Conservation (phyloP, 441 rosid genomes). For the Jatropha podagrica region DNA sequence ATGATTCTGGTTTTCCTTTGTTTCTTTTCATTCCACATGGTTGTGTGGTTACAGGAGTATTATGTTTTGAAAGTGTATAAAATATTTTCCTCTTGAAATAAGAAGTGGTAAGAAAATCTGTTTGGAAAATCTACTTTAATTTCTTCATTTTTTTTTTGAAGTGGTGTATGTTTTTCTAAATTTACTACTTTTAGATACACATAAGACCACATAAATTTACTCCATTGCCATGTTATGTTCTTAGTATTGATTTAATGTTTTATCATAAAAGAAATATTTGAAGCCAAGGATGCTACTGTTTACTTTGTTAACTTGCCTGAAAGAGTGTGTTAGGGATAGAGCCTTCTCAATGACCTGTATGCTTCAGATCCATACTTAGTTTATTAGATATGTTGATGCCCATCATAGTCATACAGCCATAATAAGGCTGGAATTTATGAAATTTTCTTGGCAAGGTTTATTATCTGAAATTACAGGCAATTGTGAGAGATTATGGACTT, state of each 20-base stretch:
- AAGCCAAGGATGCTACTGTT: neutral
- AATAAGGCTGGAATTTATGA: neutral
- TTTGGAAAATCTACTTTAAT: neutral
- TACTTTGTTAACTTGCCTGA: neutral
- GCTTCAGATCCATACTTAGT: neutral
- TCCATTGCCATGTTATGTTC: neutral
- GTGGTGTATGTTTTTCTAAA: constrained; percentile 1
- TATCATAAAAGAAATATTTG: neutral
- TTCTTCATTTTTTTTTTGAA: neutral
- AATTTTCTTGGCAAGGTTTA: neutral
- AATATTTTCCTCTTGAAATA: neutral
- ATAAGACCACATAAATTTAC: too few relatives aligned
- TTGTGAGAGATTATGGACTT: neutral
- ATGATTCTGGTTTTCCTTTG: neutral
- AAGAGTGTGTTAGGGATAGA: neutral
- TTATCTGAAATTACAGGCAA: neutral
- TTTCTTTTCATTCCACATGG: neutral
- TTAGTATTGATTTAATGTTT: neutral
- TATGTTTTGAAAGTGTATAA: neutral
- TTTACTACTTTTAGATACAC: neutral
- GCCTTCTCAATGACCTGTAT: neutral
- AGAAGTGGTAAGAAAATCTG: neutral
- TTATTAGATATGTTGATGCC: neutral
- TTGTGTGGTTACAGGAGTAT: neutral
- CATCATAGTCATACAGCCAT: neutral